A percentile compares a stretch with the other conserved stretches of the same genome.
These are phyloP conservation scores for Podaxis sp. DNA, from an alignment of 768 basidiomycete species.

Conservation along the genomic window DNA sequence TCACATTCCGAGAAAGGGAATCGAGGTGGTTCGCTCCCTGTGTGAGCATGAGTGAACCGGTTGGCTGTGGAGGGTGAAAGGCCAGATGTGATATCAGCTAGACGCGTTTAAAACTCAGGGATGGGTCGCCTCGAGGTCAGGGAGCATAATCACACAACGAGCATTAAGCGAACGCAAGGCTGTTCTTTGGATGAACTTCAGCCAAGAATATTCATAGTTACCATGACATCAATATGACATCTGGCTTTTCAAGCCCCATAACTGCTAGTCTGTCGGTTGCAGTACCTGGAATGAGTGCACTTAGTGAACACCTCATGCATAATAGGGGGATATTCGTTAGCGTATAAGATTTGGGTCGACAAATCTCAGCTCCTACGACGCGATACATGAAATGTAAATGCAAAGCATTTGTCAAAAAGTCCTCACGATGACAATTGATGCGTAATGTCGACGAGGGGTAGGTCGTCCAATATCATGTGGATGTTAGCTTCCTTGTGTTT, in stretches of 20 bases:
- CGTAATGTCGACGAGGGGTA: background rate
- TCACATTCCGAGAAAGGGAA: background rate
- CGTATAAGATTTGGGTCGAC: too few relatives aligned
- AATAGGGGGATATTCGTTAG: too few relatives aligned
- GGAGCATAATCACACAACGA: background rate
- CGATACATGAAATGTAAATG: background rate
- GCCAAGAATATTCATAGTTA: background rate
- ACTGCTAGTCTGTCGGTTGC: too few relatives aligned
- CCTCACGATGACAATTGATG: background rate
- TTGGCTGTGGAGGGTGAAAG: background rate
- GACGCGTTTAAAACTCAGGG: background rate
- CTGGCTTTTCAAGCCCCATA: too few relatives aligned
- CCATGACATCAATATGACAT: background rate
- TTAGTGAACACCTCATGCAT: too few relatives aligned
- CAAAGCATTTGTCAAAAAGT: background rate
- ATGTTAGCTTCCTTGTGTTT: background rate
- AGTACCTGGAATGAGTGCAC: too few relatives aligned
- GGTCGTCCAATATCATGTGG: background rate
- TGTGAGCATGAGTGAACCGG: background rate
- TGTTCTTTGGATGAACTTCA: background rate
- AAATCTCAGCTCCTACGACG: too few relatives aligned
- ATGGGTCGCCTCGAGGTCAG: background rate
- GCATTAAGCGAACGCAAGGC: background rate
- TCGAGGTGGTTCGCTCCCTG: background rate
- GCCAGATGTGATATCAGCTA: background rate